These are phyloP conservation scores for Nemania bipapillata DNA, from an alignment of 2,329 filamentous ascomycete species.

Conservation along the genomic window DNA sequence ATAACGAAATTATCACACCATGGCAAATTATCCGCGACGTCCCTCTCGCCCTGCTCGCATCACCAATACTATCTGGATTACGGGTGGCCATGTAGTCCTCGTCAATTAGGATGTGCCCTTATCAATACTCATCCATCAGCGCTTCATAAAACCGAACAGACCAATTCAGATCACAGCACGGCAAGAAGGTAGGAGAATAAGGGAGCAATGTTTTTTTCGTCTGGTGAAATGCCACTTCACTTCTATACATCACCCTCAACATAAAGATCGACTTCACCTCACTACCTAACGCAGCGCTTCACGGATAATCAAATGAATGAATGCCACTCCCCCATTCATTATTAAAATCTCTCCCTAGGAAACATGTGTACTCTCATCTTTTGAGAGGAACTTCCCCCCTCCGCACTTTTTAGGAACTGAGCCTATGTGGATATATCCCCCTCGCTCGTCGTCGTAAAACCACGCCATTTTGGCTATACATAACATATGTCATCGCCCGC, in stretches of 20 bases:
- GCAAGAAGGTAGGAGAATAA: too few species aligned
- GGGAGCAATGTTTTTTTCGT: not conserved
- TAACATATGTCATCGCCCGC: not conserved
- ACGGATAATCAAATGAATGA: not conserved
- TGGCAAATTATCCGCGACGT: not conserved
- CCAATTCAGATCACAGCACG: too few species aligned
- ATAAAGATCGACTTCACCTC: not conserved
- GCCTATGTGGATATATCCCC: slow-evolving; percentile 32
- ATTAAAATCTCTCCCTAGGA: not conserved
- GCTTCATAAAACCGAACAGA: too few species aligned
- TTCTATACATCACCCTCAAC: not conserved
- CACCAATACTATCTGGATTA: too few species aligned
- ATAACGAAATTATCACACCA: not conserved
- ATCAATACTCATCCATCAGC: too few species aligned
- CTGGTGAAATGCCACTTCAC: not conserved
- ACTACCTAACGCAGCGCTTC: too few species aligned
- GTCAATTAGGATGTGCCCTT: too few species aligned
- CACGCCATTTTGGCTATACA: not conserved
- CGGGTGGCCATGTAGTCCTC: too few species aligned
- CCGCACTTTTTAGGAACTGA: not conserved
- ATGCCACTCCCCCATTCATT: not conserved
- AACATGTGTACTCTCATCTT: not conserved
- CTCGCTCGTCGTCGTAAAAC: not conserved
- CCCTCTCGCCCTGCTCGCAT: not conserved
- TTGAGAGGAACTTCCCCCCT: not conserved